Evolutionary conservation across 108 stramenopile species (phyloP).

Genomic region (Conticribra weissflogii): DNA sequence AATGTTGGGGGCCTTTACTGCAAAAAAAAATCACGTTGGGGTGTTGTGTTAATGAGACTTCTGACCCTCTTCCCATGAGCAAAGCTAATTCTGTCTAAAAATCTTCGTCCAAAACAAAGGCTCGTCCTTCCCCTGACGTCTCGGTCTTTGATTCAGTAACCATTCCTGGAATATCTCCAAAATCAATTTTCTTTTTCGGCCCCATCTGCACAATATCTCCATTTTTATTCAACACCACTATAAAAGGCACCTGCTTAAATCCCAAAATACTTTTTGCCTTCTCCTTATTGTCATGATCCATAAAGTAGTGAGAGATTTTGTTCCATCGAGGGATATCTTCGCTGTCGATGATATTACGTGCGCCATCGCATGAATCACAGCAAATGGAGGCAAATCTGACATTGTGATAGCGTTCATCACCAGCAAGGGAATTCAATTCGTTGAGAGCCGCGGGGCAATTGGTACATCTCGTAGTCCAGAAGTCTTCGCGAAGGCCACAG

Average conservation of each 20-base stretch:
- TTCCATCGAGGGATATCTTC: slow-evolving; percentile 75
- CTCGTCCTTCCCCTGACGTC: slow-evolving; percentile 5
- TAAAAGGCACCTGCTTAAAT: slow-evolving; percentile 84
- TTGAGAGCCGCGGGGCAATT: slow-evolving; percentile 85
- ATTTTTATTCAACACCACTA: slow-evolving; percentile 76
- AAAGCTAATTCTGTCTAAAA: slow-evolving; percentile 21
- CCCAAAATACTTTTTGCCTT: slow-evolving; percentile 74
- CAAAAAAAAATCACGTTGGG: too few species aligned
- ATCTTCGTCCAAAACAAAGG: slow-evolving; percentile 44
- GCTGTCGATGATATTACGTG: slow-evolving; percentile 82
- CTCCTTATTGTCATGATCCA: slow-evolving; percentile 78
- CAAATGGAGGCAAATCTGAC: slow-evolving; percentile 83
- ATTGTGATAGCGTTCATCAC: slow-evolving; percentile 62
- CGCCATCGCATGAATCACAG: slow-evolving; percentile 83
- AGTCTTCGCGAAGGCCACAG: slow-evolving; percentile 53
- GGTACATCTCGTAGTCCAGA: slow-evolving; percentile 91
- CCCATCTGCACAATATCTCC: slow-evolving; percentile 82
- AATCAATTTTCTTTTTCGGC: slow-evolving; percentile 65
- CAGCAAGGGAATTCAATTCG: slow-evolving; percentile 60
- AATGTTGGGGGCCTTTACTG: too few species aligned
- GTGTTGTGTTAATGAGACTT: too few species aligned
- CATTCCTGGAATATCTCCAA: slow-evolving; percentile 59
- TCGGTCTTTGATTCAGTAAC: slow-evolving; percentile 16
- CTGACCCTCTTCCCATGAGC: too few species aligned
- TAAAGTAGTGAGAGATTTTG: slow-evolving; percentile 77